These are phyloP conservation scores for Gaertneriomyces sp. DNA, from an alignment of 192 early-diverging fungal genomes.

Conservation along the genomic window DNA sequence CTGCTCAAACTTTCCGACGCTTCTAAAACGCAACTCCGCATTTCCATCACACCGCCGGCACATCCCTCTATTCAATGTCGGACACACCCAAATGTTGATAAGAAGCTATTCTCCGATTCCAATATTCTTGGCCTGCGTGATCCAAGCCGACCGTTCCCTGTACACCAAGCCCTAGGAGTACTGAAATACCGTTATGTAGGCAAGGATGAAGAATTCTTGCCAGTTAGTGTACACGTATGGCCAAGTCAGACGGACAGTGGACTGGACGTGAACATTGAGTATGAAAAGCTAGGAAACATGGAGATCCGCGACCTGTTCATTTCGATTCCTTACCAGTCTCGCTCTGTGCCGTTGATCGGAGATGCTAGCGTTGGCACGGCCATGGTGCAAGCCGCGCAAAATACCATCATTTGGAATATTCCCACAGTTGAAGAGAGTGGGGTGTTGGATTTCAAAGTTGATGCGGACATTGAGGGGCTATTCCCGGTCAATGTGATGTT, in stretches of 20 bases:
- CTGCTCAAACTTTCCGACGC: slow-evolving; percentile 76
- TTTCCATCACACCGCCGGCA: slow-evolving; percentile 58
- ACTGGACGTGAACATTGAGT: slow-evolving; percentile 92
- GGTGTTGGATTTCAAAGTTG: too few relatives aligned
- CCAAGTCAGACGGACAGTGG: background rate
- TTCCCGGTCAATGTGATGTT: too few relatives aligned
- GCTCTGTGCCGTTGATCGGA: background rate
- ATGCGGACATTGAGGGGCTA: too few relatives aligned
- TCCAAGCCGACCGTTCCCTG: slow-evolving; percentile 76
- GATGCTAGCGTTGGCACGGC: too few relatives aligned
- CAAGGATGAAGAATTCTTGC: slow-evolving; percentile 77
- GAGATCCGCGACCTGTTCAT: slow-evolving; percentile 84
- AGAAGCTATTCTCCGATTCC: slow-evolving; percentile 70
- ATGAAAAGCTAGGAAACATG: slow-evolving; percentile 78
- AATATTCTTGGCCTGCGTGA: slow-evolving; percentile 78
- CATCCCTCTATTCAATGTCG: slow-evolving; percentile 79
- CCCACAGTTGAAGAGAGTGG: too few relatives aligned
- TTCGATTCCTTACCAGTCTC: slow-evolving; percentile 78
- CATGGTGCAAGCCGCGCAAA: too few relatives aligned
- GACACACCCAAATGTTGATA: slow-evolving; percentile 98
- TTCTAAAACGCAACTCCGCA: slow-evolving; percentile 54
- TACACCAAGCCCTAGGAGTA: slow-evolving; percentile 77
- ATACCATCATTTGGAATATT: too few relatives aligned
- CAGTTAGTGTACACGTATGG: slow-evolving; percentile 65
- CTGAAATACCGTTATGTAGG: slow-evolving; percentile 86